These are phyloP conservation scores for Aciculosporium take DNA, from an alignment of 2,329 filamentous ascomycete genomes.

Conservation along the genomic window DNA sequence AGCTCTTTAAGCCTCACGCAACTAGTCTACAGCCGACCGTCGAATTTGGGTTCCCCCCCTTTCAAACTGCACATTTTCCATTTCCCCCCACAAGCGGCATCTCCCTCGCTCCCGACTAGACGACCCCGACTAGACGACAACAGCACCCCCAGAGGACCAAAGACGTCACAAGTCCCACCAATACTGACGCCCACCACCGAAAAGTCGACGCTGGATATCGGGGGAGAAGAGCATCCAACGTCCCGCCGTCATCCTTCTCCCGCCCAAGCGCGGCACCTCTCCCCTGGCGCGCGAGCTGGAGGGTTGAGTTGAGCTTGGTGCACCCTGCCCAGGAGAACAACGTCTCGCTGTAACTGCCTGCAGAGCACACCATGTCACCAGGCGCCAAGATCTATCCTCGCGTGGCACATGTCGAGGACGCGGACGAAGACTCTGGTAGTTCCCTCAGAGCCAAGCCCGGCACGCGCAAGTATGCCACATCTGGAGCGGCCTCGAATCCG, in stretches of 20 bases:
- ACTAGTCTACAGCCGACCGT: neutral
- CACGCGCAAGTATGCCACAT: conserved; percentile 32
- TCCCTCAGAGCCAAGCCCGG: conserved; percentile 24
- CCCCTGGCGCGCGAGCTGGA: conserved; percentile 1
- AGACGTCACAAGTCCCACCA: conserved; percentile 2
- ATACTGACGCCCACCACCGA: conserved; percentile 1
- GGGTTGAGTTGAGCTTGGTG: conserved; percentile 1
- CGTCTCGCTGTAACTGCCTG: conserved; percentile 1
- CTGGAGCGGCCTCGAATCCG: conserved; percentile 26
- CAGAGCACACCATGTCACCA: conserved; percentile 26
- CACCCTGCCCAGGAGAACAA: conserved; percentile 1
- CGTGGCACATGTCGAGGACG: conserved; percentile 34
- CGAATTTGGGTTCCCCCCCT: neutral
- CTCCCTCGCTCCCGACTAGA: conserved; percentile 6
- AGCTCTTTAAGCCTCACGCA: neutral
- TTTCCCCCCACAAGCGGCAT: conserved; percentile 5
- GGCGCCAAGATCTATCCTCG: conserved; percentile 17
- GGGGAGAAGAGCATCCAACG: neutral
- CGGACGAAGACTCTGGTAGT: conserved; percentile 32
- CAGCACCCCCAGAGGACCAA: conserved; percentile 1
- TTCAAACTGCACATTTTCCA: neutral
- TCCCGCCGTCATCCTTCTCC: neutral
- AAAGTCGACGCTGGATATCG: neutral
- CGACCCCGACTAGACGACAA: conserved; percentile 3
- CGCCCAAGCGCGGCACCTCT: neutral